Evolutionary conservation across 768 basidiomycete genomes (phyloP), one percentile per base, ranked within the genome.

Genomic region (Termitomyces sp.): DNA sequence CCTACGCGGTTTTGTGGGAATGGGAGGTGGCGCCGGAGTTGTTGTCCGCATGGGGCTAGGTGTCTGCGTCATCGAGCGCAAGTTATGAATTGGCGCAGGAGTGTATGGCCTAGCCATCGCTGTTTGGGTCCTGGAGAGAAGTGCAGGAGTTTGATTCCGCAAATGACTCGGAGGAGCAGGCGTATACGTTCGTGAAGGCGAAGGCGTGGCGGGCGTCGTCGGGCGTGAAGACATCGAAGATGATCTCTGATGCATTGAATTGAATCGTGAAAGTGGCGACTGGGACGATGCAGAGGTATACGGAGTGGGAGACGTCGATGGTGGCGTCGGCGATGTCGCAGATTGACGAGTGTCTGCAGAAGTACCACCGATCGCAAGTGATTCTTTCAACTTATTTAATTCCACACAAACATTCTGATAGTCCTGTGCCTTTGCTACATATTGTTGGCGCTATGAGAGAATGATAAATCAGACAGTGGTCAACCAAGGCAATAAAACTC

Each of bases 351-450:
- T 64, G 51, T 68, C 65, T 4, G 74, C 62, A 18, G 75, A 43
- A 18, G 70, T 70, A 60, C 68, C 76, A 40, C 51, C n/a, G 6
- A 18, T 14, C 39, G 18, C 51, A 43, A 76, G 69, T 16, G 76
- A 79, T 14, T 78, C 76, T 70, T 79, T 82, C 62, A 79, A 67
- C 52, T 87, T 82, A 72, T 73, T 83, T 55, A 88, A 71, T 73
- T 91, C 89, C 57, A 80, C 79, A 55, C 84, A 85, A 44, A 90
- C 79, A 64, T 78, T 78, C 68, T 87, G 85, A 67, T 79, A 84
- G 74, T 90, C 89, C 74, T 86, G 86, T 56, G 82, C 78, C 79
- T 87, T 87, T 76, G 85, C 82, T 62, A 78, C 73, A 72, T 84
- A 85, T 69, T 80, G 77, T 53, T 78, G 68, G 69, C 84, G 82